phyloP scores from a whole-genome alignment of 2,329 filamentous ascomycete species.

The Microdochium trichocladiopsis region DNA sequence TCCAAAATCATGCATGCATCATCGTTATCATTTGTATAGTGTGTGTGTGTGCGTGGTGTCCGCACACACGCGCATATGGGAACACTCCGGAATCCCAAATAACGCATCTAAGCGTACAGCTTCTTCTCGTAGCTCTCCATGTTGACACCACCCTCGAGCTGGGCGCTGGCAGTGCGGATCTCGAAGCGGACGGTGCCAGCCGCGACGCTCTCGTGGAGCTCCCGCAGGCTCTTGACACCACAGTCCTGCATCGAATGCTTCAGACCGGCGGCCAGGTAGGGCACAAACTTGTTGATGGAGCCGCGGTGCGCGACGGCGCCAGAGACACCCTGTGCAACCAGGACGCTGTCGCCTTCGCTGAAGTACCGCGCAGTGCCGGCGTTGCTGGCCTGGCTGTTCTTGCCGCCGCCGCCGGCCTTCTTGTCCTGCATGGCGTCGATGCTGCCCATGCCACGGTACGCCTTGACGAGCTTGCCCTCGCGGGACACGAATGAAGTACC shows the following conservation, averaged over 20 bases:
- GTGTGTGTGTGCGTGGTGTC: background rate
- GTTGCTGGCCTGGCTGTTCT: slow-evolving; percentile 73
- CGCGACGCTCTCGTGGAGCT: slow-evolving; percentile 68
- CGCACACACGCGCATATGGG: too few relatives aligned
- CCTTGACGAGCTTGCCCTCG: slow-evolving; percentile 97
- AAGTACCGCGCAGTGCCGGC: slow-evolving; percentile 97
- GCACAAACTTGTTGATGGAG: slow-evolving; percentile 90
- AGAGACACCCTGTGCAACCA: slow-evolving; percentile 95
- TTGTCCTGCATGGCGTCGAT: slow-evolving; percentile 99
- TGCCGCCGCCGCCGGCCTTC: slow-evolving; percentile 73
- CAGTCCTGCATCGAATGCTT: slow-evolving; percentile 98
- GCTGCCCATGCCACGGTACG: slow-evolving; percentile 97
- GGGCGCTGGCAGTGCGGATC: slow-evolving; percentile 86
- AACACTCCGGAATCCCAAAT: too few relatives aligned
- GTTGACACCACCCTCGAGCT: slow-evolving; percentile 95
- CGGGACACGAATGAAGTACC: slow-evolving; percentile 94
- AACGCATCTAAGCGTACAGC: slow-evolving; percentile 68
- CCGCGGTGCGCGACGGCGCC: slow-evolving; percentile 75
- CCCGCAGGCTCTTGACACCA: slow-evolving; percentile 72
- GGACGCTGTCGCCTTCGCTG: slow-evolving; percentile 88
- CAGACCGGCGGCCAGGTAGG: slow-evolving; percentile 89
- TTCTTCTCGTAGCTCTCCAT: slow-evolving; percentile 99
- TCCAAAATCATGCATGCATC: background rate
- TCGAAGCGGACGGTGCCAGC: slow-evolving; percentile 82
- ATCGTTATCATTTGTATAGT: background rate